phyloP scores from a whole-genome alignment of 352 stramenopile species.

The Phytophthora hybrid region DNA sequence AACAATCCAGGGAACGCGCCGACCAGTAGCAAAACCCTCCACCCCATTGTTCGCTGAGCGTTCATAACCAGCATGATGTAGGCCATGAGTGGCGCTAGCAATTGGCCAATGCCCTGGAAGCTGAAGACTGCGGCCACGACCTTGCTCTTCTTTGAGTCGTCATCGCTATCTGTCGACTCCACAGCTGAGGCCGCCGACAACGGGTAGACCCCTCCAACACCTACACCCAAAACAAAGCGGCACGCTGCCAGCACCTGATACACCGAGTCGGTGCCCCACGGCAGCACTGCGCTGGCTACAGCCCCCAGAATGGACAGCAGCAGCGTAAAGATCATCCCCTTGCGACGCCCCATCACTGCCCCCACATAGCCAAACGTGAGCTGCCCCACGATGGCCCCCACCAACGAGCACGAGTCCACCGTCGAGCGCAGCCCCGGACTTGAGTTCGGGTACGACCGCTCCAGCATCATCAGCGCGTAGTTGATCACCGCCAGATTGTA shows the following conservation, averaged over 20 bases:
- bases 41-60: slow-evolving; percentile 45
- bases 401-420: slow-evolving; percentile 75
- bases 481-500: slow-evolving; percentile 88
- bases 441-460: slow-evolving; percentile 58
- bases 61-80: slow-evolving; percentile 66
- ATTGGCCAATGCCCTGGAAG: slow-evolving; percentile 69
- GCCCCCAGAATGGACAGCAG: slow-evolving; percentile 73
- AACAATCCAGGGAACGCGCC: slow-evolving; percentile 68
- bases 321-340: slow-evolving; percentile 83
- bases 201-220: slow-evolving; percentile 85
- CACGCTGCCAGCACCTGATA: slow-evolving; percentile 73
- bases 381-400: slow-evolving; percentile 83
- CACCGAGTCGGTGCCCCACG: slow-evolving; percentile 61
- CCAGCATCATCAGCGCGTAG: slow-evolving; percentile 69
- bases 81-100: slow-evolving; percentile 65
- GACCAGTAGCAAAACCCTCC: slow-evolving; percentile 63
- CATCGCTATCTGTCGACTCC: slow-evolving; percentile 48
- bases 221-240: slow-evolving; percentile 79
- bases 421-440: slow-evolving; percentile 65
- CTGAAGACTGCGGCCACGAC: slow-evolving; percentile 72
- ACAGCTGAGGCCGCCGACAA: slow-evolving; percentile 77
- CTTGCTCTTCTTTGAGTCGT: slow-evolving; percentile 68
- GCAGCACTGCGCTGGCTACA: slow-evolving; percentile 60
- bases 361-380: slow-evolving; percentile 86
- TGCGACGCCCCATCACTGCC: slow-evolving; percentile 66